These are phyloP conservation scores for Ganoderma sinense DNA, from an alignment of 1,284 basidiomycete genomes.

Conservation along the genomic window DNA sequence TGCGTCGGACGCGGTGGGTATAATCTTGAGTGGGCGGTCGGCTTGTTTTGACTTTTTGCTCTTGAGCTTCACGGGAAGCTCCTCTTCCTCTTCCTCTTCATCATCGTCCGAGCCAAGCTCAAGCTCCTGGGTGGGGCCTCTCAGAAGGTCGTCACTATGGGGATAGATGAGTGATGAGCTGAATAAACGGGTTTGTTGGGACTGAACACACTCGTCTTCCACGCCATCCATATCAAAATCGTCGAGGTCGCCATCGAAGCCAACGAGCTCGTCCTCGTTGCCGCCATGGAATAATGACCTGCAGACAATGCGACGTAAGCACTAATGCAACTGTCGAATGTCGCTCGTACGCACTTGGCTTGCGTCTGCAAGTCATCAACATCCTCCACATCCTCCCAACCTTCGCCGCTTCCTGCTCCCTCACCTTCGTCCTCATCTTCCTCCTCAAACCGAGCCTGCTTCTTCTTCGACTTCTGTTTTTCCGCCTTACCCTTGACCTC, in stretches of 20 bases:
- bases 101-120: conserved; percentile 74
- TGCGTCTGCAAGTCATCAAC: conserved; percentile 51
- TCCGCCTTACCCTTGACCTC: conserved; percentile 43
- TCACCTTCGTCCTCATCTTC: conserved; percentile 42
- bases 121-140: conserved; percentile 67
- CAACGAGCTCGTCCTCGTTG: conserved; percentile 55
- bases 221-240: conserved; percentile 55
- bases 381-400: conserved; percentile 72
- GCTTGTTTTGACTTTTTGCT: conserved; percentile 61
- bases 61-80: conserved; percentile 44
- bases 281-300: conserved; percentile 60
- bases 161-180: neutral
- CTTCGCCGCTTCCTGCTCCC: conserved; percentile 48
- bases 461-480: conserved; percentile 31
- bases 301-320: neutral
- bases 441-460: conserved; percentile 34
- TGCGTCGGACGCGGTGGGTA: conserved; percentile 56
- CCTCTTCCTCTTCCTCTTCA: conserved; percentile 44
- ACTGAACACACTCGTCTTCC: conserved; percentile 42
- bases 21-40: conserved; percentile 56
- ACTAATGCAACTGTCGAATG: conserved; percentile 10
- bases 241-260: conserved; percentile 52
- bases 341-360: conserved; percentile 48
- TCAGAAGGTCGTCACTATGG: conserved; percentile 50
- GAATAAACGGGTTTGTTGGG: neutral